Base-by-base conservation (phyloP, 1,139 yeast species). In the Nakaseomyces bracarensis region DNA sequence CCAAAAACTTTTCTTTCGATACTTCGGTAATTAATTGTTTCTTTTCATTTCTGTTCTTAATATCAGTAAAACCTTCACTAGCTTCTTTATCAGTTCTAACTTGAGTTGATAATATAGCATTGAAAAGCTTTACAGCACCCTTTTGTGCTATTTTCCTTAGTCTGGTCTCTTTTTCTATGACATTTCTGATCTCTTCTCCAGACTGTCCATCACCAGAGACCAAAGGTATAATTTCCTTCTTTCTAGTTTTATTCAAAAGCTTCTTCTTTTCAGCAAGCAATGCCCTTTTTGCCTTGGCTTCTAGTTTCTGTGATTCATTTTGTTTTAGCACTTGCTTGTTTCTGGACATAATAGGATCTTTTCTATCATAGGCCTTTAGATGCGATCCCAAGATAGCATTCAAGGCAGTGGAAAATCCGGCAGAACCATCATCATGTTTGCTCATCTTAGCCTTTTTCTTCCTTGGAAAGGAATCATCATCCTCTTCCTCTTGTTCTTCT, bases 41-140 rank as follows among this genome's bases (percentile, higher is more conserved):
- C 56, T 72, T 72, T 43, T 67, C 66, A 25, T 63, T 55, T 50
- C 64, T 57, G 39, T 65, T 60, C 48, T 55, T 54, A 36, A 61
- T 47, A 49, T 55, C 55, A 44, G 70, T 64, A 43, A 64, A 56
- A 27, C 64, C 63, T 38, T 70, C 74, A 14, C 64, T 61, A 2
- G 59, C 58, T 47, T 61, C 68, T 33, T 54, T 56, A 15, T 66
- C 64, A 2, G 89, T 77, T 50, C 69, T 73, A 19, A 77, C 71
- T 64, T 93, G 98, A 1, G 96, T 82, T 33, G 85, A 74, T 55
- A 87, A 72, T 25, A 91, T 82, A 1, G 96, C 97, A 61, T 91
- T 91, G 64, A 91, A 87, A 47, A 91, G 70, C 55, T 82, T 78
- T 15, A 91, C 94, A 14, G 87, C 97, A 68, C 98, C 99, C 55